Percentiles rank a stretch among this genome's conserved stretches.
These are phyloP conservation scores for Inga laurina DNA, from an alignment of 306 rosid species.

Conservation along the genomic window DNA sequence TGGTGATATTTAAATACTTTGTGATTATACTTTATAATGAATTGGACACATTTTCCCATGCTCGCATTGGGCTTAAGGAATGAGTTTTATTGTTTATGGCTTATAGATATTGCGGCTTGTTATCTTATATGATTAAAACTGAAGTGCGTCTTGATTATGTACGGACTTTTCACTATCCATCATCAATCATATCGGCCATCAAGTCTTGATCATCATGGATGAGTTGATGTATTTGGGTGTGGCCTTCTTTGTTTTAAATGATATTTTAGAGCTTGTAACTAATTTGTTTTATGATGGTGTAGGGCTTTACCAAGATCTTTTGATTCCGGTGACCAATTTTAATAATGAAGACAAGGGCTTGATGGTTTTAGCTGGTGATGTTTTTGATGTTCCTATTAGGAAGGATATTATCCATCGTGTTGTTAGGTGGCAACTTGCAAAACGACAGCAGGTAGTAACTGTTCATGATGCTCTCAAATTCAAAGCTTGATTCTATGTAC, in stretches of 20 bases:
- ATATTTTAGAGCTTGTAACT: conserved; percentile 21
- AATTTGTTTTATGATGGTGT: conserved; percentile 31
- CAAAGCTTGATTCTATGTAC: conserved; percentile 23
- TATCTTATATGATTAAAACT: neutral
- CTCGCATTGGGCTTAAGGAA: neutral
- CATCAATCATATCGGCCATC: conserved; percentile 15
- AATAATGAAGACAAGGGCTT: conserved; percentile 81
- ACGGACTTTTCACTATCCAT: neutral
- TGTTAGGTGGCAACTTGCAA: conserved; percentile 94
- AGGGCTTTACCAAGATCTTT: conserved; percentile 83
- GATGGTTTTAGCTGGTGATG: conserved; percentile 91
- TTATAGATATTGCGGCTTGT: neutral
- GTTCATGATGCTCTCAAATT: conserved; percentile 28
- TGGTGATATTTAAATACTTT: neutral
- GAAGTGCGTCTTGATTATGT: conserved; percentile 11
- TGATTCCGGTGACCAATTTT: conserved; percentile 90
- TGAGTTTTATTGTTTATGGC: neutral
- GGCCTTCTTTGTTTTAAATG: conserved; percentile 17
- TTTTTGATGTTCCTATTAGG: conserved; percentile 86
- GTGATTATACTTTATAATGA: neutral
- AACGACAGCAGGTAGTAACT: conserved; percentile 75
- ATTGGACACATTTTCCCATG: neutral
- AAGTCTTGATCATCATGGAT: conserved; percentile 4
- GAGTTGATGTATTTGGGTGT: neutral
- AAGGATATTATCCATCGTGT: conserved; percentile 90